These are phyloP conservation scores for Solanum virginianum DNA, from an alignment of 257 asterid genomes.

Conservation along the genomic window DNA sequence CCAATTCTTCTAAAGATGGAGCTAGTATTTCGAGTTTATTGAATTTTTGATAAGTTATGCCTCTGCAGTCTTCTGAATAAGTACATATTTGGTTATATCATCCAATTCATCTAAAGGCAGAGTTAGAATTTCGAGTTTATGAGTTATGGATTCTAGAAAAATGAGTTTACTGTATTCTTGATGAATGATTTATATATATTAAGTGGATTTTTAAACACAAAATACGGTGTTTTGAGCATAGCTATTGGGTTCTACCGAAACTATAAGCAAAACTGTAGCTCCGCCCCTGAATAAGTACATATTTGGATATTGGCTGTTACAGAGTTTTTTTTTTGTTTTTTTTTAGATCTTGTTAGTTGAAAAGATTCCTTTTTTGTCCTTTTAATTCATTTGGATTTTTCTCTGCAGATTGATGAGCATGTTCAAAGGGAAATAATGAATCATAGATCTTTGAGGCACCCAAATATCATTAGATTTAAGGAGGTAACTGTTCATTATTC, in stretches of 20 bases:
- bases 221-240: background rate
- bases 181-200: background rate
- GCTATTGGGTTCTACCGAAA: background rate
- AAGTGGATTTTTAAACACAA: background rate
- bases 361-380: background rate
- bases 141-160: background rate
- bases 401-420: constrained; percentile 42
- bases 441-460: constrained; percentile 40
- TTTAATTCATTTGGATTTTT: background rate
- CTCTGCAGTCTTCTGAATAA: background rate
- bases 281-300: background rate
- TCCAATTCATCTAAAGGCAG: background rate
- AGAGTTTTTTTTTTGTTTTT: background rate
- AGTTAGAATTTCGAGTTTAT: background rate
- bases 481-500: constrained; percentile 14
- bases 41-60: background rate
- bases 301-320: background rate
- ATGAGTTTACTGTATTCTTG: background rate
- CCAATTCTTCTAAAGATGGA: background rate
- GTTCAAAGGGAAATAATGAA: constrained; percentile 51
- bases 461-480: constrained; percentile 36
- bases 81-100: background rate
- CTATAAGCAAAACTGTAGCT: background rate
- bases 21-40: background rate
- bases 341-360: background rate